A percentile compares a stretch with the other conserved stretches of the same genome.
Conservation (phyloP, 768 basidiomycete species). For the Auricularia sp. region DNA sequence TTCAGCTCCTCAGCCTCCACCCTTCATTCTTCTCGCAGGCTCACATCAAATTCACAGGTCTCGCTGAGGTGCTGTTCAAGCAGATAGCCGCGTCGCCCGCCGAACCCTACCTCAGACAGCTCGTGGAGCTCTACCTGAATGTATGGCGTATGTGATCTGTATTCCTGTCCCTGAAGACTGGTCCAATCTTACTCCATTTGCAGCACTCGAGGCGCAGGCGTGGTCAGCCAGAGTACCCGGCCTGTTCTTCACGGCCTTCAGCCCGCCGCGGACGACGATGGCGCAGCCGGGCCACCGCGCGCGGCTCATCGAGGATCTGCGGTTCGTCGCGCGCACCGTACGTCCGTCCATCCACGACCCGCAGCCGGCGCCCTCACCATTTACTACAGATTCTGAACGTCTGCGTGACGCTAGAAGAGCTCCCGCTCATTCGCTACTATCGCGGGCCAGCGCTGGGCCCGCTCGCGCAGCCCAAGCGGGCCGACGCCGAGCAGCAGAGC, state of each 20-base stretch:
- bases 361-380: background rate
- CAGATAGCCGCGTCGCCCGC: constrained; percentile 66
- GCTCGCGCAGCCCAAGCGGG: constrained; percentile 64
- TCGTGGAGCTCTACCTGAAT: constrained; percentile 87
- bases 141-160: constrained; percentile 66
- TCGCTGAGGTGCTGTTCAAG: constrained; percentile 70
- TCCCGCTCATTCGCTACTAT: constrained; percentile 89
- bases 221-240: constrained; percentile 74
- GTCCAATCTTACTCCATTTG: too few relatives aligned
- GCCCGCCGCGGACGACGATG: constrained; percentile 55
- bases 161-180: background rate
- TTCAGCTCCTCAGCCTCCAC: too few relatives aligned
- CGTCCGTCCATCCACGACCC: constrained; percentile 4
- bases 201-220: constrained; percentile 77
- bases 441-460: constrained; percentile 78
- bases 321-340: constrained; percentile 39
- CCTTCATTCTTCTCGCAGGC: background rate
- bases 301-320: constrained; percentile 80
- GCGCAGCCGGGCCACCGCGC: constrained; percentile 58
- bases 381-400: constrained; percentile 63
- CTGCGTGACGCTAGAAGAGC: constrained; percentile 84
- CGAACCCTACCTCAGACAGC: constrained; percentile 59
- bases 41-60: constrained; percentile 34
- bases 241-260: constrained; percentile 82
- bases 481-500: constrained; percentile 44